Conservation (phyloP, 2,329 filamentous ascomycete species). For the Paraphaeosphaeria minitans region DNA sequence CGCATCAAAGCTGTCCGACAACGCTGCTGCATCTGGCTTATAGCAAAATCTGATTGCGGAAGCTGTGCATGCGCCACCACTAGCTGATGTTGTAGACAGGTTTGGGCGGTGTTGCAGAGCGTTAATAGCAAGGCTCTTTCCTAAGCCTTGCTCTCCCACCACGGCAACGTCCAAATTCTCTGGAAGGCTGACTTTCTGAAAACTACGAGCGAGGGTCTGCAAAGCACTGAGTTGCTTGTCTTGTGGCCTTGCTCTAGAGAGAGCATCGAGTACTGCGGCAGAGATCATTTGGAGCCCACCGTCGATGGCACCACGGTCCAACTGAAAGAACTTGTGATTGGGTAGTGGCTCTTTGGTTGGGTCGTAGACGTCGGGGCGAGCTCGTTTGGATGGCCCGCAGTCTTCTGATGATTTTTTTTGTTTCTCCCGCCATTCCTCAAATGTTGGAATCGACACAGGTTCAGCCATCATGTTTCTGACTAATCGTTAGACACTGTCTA, state of each 20-base stretch:
- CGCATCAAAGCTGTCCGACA: conserved; percentile 12
- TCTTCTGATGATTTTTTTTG: background rate
- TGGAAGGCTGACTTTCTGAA: background rate
- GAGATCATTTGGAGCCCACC: background rate
- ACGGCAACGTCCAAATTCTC: conserved; percentile 4
- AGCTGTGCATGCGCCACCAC: conserved; percentile 18
- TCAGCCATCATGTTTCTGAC: background rate
- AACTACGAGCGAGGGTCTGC: background rate
- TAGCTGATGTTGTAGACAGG: conserved; percentile 14
- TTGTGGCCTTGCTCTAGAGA: background rate
- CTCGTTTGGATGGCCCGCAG: background rate
- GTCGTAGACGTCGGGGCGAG: background rate
- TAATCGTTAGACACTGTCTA: background rate
- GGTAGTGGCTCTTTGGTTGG: background rate
- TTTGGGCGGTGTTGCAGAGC: conserved; percentile 12
- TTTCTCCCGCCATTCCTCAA: background rate
- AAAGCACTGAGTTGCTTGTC: background rate
- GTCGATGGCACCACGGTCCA: background rate
- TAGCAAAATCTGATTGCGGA: conserved; percentile 13
- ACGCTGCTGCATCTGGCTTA: conserved; percentile 10
- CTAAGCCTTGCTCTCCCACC: conserved; percentile 17
- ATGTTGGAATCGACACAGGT: background rate
- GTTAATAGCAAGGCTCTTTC: conserved; percentile 19
- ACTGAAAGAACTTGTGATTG: background rate
- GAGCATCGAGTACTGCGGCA: background rate